These are phyloP conservation scores for Cyberlindnera maclurae DNA, from an alignment of 805 yeast genomes.

Conservation along the genomic window DNA sequence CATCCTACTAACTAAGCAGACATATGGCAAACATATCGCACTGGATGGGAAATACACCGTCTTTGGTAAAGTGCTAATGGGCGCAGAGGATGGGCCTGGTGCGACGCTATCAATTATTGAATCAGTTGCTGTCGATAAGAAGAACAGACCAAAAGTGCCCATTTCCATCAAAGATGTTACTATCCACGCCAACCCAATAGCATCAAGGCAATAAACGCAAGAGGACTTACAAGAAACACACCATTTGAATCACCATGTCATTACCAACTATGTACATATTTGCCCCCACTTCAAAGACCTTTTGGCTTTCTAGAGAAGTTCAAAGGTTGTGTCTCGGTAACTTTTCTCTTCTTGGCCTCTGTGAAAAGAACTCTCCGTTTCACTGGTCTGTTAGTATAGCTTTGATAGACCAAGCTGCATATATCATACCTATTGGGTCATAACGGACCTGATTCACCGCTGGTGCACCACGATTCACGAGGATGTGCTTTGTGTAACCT, in stretches of 20 bases:
- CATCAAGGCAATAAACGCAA: slow-evolving; percentile 13
- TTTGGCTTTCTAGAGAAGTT: slow-evolving; percentile 38
- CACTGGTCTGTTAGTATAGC: slow-evolving; percentile 33
- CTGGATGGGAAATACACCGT: slow-evolving; percentile 62
- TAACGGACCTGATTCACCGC: slow-evolving; percentile 75
- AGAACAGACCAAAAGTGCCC: slow-evolving; percentile 29
- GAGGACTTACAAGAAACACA: background rate
- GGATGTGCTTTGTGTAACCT: slow-evolving; percentile 75
- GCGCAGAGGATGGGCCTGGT: slow-evolving; percentile 28
- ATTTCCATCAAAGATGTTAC: slow-evolving; percentile 25
- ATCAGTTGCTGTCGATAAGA: slow-evolving; percentile 25
- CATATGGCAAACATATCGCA: slow-evolving; percentile 86
- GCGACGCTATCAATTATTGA: slow-evolving; percentile 25
- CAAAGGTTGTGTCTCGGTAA: slow-evolving; percentile 35
- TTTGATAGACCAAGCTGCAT: background rate
- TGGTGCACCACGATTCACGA: slow-evolving; percentile 76
- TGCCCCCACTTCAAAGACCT: slow-evolving; percentile 11
- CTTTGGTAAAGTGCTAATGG: slow-evolving; percentile 66
- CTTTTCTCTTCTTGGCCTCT: slow-evolving; percentile 83
- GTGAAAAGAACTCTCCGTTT: slow-evolving; percentile 87
- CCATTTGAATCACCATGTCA: background rate
- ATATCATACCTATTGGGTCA: slow-evolving; percentile 54
- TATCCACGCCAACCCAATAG: slow-evolving; percentile 39
- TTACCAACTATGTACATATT: slow-evolving; percentile 4
- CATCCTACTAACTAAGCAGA: slow-evolving; percentile 26